Conservation (phyloP, 352 stramenopile species). For the Phytophthora megakarya region DNA sequence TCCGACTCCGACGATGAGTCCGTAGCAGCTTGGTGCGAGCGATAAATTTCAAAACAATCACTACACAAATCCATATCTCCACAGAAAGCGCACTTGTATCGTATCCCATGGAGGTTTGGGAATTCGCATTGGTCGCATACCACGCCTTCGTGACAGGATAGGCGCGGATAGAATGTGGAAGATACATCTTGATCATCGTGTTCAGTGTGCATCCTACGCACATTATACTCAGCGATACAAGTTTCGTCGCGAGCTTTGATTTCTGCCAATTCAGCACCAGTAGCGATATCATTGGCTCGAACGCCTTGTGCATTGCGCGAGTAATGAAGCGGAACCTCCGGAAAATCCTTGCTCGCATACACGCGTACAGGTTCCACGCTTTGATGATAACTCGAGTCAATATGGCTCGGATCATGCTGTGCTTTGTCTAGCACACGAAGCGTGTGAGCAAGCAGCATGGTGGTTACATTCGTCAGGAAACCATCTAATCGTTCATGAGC, state of each 20-base stretch:
- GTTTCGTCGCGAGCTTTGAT: slow-evolving; percentile 35
- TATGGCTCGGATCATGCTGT: slow-evolving; percentile 21
- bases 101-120: slow-evolving; percentile 54
- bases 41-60: slow-evolving; percentile 60
- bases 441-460: slow-evolving; percentile 48
- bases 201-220: slow-evolving; percentile 10
- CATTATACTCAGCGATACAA: slow-evolving; percentile 30
- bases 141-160: slow-evolving; percentile 63
- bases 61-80: slow-evolving; percentile 75
- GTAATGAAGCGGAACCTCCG: slow-evolving; percentile 37
- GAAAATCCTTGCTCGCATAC: slow-evolving; percentile 48
- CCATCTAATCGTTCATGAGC: slow-evolving; percentile 64
- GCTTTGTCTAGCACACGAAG: slow-evolving; percentile 43
- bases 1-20: slow-evolving; percentile 25
- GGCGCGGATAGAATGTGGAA: slow-evolving; percentile 52
- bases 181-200: slow-evolving; percentile 1
- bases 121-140: slow-evolving; percentile 73
- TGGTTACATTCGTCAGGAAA: slow-evolving; percentile 69
- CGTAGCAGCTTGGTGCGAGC: slow-evolving; percentile 28
- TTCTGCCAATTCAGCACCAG: slow-evolving; percentile 21
- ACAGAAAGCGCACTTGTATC: slow-evolving; percentile 80
- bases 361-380: slow-evolving; percentile 50
- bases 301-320: slow-evolving; percentile 26
- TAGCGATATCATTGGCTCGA: slow-evolving; percentile 4
- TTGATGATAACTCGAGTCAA: slow-evolving; percentile 66